Conservation (phyloP, 768 basidiomycete species). For the Mycena metata region DNA sequence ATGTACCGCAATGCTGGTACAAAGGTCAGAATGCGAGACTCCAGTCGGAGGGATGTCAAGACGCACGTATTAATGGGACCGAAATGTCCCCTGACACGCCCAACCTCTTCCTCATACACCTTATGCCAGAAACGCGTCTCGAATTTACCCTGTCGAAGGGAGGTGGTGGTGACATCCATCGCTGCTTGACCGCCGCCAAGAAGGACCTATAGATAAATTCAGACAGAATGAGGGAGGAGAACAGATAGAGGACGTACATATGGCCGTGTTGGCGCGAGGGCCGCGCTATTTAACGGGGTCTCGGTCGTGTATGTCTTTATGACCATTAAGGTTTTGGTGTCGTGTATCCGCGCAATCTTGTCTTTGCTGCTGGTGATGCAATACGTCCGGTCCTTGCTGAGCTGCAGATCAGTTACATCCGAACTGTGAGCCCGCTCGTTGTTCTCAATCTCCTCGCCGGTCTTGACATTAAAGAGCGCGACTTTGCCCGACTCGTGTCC, state of each 20-base stretch:
- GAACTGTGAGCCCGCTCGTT: conserved; percentile 93
- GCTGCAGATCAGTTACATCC: conserved; percentile 91
- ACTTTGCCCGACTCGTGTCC: conserved; percentile 98
- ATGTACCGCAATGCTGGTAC: conserved; percentile 69
- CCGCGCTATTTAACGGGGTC: conserved; percentile 95
- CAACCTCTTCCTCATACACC: conserved; percentile 96
- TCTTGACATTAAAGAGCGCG: conserved; percentile 89
- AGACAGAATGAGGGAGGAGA: no score
- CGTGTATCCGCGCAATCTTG: conserved; percentile 95
- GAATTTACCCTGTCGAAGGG: conserved; percentile 91
- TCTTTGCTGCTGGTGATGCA: conserved; percentile 94
- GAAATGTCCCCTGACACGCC: conserved; percentile 97
- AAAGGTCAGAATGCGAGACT: conserved; percentile 27
- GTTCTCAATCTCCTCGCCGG: conserved; percentile 84
- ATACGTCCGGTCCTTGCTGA: no score
- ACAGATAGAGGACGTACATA: conserved; percentile 66
- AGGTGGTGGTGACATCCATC: conserved; percentile 83
- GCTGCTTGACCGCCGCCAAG: conserved; percentile 95
- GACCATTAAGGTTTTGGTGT: conserved; percentile 87
- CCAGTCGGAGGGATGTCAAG: neutral
- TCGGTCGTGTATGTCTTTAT: conserved; percentile 96
- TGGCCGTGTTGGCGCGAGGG: conserved; percentile 85
- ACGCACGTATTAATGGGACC: conserved; percentile 96
- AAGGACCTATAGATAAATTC: conserved; percentile 58
- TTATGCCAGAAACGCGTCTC: conserved; percentile 93